phyloP scores from a whole-genome alignment of 106 monocot species.

The Phalaenopsis aphrodite region DNA sequence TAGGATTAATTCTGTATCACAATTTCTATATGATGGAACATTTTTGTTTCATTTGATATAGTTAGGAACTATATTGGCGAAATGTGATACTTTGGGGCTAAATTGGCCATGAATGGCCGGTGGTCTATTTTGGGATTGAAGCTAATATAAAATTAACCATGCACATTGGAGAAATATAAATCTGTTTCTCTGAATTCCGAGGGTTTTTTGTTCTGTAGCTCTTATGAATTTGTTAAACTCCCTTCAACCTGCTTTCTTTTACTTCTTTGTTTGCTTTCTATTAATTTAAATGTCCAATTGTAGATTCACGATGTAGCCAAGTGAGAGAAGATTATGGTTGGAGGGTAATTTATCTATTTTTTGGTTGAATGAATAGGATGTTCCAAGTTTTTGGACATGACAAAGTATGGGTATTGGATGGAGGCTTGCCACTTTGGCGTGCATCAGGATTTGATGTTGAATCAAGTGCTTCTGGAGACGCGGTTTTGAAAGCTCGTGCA shows the following conservation, averaged over 20 bases:
- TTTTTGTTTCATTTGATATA: no score
- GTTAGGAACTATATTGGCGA: no score
- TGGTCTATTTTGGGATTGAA: no score
- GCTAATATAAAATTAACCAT: no score
- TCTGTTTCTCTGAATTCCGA: no score
- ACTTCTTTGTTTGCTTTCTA: not conserved
- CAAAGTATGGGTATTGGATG: constrained; percentile 94
- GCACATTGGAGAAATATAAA: no score
- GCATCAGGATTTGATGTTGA: constrained; percentile 91
- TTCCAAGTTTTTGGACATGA: constrained; percentile 92
- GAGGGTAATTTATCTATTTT: constrained; percentile 5
- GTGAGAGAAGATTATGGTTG: not conserved
- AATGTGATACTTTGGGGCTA: no score
- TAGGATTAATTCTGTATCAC: no score
- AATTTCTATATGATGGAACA: no score
- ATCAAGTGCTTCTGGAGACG: constrained; percentile 94
- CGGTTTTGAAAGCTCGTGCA: constrained; percentile 88
- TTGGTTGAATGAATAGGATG: constrained; percentile 53
- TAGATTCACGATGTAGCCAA: not conserved
- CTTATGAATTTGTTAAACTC: not conserved
- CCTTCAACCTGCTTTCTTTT: not conserved
- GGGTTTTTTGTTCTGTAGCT: no score
- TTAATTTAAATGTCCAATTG: not conserved
- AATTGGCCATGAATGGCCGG: no score
- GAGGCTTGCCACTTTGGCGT: constrained; percentile 90